Conservation (phyloP, 305 asterid genomes). For the Solanum hybrid region DNA sequence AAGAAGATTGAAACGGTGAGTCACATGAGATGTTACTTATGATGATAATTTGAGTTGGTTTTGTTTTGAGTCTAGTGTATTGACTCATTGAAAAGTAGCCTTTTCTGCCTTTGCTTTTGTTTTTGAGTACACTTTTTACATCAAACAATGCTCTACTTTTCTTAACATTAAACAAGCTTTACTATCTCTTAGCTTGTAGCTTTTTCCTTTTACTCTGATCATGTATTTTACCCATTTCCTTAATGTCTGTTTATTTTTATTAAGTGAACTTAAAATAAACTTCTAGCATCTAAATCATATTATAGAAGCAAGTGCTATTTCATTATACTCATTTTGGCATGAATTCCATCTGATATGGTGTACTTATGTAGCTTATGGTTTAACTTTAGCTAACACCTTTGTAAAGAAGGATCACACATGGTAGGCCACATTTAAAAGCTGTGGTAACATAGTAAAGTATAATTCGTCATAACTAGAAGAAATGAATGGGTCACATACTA, state of each 20-base stretch:
- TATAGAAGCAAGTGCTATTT: background rate
- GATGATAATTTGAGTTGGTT: background rate
- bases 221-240: background rate
- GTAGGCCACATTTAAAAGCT: background rate
- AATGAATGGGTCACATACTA: background rate
- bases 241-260: background rate
- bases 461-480: background rate
- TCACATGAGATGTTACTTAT: conserved; percentile 3
- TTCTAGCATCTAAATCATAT: background rate
- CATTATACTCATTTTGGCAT: background rate
- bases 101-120: background rate
- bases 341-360: background rate
- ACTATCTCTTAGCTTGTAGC: background rate
- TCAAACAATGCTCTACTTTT: background rate
- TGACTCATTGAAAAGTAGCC: background rate
- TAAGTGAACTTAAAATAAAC: background rate
- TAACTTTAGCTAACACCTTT: background rate
- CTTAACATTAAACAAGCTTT: background rate
- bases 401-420: background rate
- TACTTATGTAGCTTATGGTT: background rate
- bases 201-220: background rate
- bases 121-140: background rate
- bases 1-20: conserved; percentile 80
- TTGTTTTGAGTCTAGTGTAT: background rate
- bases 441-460: background rate